Evolutionary conservation across 179 eudicot genomes (phyloP), one percentile per base, ranked within the genome.

Genomic region (Sideroxylon spinosum): DNA sequence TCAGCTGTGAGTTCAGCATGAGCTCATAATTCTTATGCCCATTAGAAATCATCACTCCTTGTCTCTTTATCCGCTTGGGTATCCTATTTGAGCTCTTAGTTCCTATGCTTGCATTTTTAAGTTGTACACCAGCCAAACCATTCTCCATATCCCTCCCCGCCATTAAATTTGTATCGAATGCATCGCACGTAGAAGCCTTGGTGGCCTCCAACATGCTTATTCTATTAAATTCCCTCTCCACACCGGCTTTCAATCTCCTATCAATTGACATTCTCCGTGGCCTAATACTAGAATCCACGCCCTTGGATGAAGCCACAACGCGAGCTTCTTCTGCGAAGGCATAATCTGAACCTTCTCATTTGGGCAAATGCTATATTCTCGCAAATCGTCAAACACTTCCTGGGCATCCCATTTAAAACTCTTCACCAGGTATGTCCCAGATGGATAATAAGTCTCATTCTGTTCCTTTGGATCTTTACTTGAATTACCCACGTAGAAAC

Each of bases 1-100:
- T 98, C 65, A 95, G 63, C 73, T 95, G 98, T 71, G 93, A 88
- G 88, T 93, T 95, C 26, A 95, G 95, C 99, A 95, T 95, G 32
- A 95, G 90, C 52, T 95, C 99, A 87, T 88, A 95, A 73, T 95
- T 91, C 78, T 92, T 95, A 78, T 95, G 98, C 56, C 93, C 99
- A 82, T 85, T 93, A 44, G 89, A 89, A 65, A 95, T 95, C 0
- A 86, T 89, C 82, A 86, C 93, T 53, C 99, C 99, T 86, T 90
- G 99, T 81, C 84, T 88, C 83, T 84, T 95, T 20, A 84, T 90
- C 9, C 62, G 91, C 83, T 83, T 86, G 0, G 89, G 87, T 68
- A 84, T 79, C 81, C 78, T 71, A 44, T 86, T 29, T 0, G 88
- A 82, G 22, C 85, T 83, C 11, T 76, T 86, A 29, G 37, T 29